phyloP scores from a whole-genome alignment of 2,329 filamentous ascomycete genomes.

The Furcasterigmium sp. region DNA sequence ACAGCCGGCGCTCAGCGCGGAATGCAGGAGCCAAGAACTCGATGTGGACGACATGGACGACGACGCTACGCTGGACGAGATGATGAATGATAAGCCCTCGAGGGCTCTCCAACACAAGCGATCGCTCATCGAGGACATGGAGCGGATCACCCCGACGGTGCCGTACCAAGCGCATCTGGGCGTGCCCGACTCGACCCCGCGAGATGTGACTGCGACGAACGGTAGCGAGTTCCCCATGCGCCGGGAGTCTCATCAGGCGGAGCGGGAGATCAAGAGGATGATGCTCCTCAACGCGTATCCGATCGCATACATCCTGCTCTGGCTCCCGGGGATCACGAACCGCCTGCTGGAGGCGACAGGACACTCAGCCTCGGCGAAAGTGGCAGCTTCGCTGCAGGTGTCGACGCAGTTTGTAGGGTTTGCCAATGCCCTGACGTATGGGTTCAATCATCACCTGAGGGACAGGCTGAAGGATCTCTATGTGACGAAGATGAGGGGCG shows the following conservation, averaged over 20 bases:
- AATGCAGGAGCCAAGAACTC: not conserved
- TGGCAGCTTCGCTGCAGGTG: constrained; percentile 23
- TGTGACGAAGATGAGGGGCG: not conserved
- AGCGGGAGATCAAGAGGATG: constrained; percentile 22
- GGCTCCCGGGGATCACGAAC: constrained; percentile 30
- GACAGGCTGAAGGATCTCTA: constrained; percentile 1
- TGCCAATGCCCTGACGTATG: constrained; percentile 31
- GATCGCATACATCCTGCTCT: constrained; percentile 29
- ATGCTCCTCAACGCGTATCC: constrained; percentile 31
- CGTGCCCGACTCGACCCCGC: not conserved
- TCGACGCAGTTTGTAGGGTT: constrained; percentile 30
- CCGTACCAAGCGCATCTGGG: not conserved
- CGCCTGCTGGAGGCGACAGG: constrained; percentile 22
- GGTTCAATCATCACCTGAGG: constrained; percentile 26
- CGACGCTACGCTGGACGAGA: not conserved
- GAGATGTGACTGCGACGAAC: constrained; percentile 3
- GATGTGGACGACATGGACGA: not conserved
- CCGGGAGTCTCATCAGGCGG: constrained; percentile 12
- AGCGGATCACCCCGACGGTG: not conserved
- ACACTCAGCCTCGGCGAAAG: constrained; percentile 9
- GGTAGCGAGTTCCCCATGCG: constrained; percentile 14
- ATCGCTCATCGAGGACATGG: not conserved
- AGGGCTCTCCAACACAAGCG: not conserved
- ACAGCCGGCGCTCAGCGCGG: not conserved
- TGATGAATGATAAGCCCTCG: not conserved